A percentile compares a stretch with the other conserved stretches of the same genome.
These are phyloP conservation scores for Solanum chiquidenum DNA, from an alignment of 257 asterid genomes.

Conservation along the genomic window DNA sequence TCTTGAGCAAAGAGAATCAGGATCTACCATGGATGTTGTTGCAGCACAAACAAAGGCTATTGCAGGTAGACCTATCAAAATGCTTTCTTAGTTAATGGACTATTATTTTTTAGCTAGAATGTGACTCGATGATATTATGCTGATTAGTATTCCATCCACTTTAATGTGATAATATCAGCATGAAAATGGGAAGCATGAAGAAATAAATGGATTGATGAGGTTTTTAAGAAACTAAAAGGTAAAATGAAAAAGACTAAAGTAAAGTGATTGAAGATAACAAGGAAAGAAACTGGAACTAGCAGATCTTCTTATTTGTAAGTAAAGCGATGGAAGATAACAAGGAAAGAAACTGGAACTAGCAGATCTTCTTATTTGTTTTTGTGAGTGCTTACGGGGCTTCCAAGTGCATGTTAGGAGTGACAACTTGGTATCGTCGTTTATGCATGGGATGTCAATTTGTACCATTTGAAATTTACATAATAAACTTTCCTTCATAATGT, in stretches of 20 bases:
- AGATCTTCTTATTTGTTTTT: background rate
- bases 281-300: background rate
- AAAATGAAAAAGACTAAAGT: background rate
- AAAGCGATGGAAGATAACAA: background rate
- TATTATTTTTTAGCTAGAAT: background rate
- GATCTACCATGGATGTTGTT: slow-evolving; percentile 81
- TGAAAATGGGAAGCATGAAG: background rate
- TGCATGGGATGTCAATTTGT: background rate
- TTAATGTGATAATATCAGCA: background rate
- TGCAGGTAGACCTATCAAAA: slow-evolving; percentile 51
- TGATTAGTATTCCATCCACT: background rate
- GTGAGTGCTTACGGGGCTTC: background rate
- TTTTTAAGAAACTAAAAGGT: background rate
- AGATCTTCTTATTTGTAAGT: background rate
- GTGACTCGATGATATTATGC: background rate
- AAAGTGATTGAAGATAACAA: background rate
- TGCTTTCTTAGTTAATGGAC: background rate
- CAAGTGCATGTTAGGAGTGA: background rate
- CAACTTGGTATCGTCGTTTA: background rate
- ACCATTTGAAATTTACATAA: background rate
- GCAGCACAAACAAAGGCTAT: slow-evolving; percentile 96
- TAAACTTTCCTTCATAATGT: background rate
- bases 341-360: background rate
- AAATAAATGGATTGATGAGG: background rate
- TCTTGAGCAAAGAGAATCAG: slow-evolving; percentile 94